A percentile compares a stretch with the other conserved stretches of the same genome.
These are phyloP conservation scores for Prunus campanulata DNA, from an alignment of 306 rosid species.

Conservation along the genomic window DNA sequence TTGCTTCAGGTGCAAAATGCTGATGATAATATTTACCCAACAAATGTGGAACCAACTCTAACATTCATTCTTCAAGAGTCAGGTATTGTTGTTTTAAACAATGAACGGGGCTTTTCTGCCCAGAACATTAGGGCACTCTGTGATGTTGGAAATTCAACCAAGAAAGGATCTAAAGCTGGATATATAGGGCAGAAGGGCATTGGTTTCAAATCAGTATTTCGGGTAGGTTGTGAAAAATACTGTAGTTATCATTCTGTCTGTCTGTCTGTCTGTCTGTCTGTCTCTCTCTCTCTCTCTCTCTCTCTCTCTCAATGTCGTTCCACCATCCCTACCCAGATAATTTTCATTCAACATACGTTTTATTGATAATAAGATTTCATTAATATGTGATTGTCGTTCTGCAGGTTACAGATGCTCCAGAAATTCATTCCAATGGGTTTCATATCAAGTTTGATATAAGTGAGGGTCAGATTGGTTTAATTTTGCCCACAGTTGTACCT, in stretches of 20 bases:
- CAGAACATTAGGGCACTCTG: constrained; percentile 91
- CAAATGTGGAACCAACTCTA: constrained; percentile 77
- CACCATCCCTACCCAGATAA: no score
- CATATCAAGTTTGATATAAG: constrained; percentile 95
- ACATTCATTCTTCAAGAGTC: constrained; percentile 83
- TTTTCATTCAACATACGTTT: no score
- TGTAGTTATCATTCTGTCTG: neutral
- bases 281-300: no score
- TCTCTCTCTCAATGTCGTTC: no score
- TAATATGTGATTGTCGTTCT: constrained; percentile 29
- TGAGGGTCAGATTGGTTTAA: constrained; percentile 96
- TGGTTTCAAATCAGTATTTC: constrained; percentile 96
- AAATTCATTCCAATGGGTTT: constrained; percentile 96
- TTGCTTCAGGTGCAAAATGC: constrained; percentile 92
- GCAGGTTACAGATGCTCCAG: constrained; percentile 97
- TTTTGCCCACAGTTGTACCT: constrained; percentile 81
- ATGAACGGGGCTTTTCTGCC: constrained; percentile 80
- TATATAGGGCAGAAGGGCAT: constrained; percentile 97
- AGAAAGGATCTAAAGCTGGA: constrained; percentile 87
- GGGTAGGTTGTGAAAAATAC: constrained; percentile 50
- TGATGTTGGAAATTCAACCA: constrained; percentile 95
- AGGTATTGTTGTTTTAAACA: constrained; percentile 74
- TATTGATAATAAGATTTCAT: constrained; percentile 9
- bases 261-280: neutral
- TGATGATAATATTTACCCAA: constrained; percentile 81